A percentile compares a stretch with the other conserved stretches of the same genome.
These are phyloP conservation scores for Phytophthora tubulina DNA, from an alignment of 352 stramenopile species.

Conservation along the genomic window DNA sequence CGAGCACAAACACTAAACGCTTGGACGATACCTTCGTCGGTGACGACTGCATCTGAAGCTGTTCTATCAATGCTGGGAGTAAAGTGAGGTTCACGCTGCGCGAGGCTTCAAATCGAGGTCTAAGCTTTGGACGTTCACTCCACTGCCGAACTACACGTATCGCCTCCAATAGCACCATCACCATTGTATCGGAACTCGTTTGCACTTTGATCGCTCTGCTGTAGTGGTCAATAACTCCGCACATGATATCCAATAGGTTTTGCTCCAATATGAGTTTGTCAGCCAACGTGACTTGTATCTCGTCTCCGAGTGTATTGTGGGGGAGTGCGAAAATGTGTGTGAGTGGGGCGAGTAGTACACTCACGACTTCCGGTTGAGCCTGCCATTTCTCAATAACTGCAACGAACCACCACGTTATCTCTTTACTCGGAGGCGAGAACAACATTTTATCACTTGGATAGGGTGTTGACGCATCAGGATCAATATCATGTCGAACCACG, in stretches of 20 bases:
- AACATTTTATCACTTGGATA: constrained; percentile 11
- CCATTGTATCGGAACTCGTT: neutral
- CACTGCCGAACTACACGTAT: constrained; percentile 37
- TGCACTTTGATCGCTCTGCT: neutral
- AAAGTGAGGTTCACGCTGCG: constrained; percentile 8
- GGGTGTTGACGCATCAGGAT: constrained; percentile 26
- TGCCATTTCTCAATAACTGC: constrained; percentile 31
- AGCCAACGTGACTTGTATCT: constrained; percentile 13
- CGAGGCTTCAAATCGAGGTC: constrained; percentile 17
- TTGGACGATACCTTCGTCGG: neutral
- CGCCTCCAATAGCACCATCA: constrained; percentile 31
- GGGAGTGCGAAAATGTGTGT: constrained; percentile 34
- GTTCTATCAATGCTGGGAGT: constrained; percentile 22
- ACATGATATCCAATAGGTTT: constrained; percentile 27
- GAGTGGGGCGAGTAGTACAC: constrained; percentile 13
- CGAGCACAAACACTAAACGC: constrained; percentile 20
- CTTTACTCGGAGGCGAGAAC: constrained; percentile 3
- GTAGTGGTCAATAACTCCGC: constrained; percentile 22
- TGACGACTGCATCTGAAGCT: constrained; percentile 6
- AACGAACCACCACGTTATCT: constrained; percentile 28
- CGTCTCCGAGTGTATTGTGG: constrained; percentile 17
- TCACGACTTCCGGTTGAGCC: constrained; percentile 18
- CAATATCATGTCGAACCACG: constrained; percentile 35
- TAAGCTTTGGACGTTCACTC: constrained; percentile 25
- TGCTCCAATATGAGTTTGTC: constrained; percentile 25